Evolutionary conservation across 805 yeast genomes (phyloP), one percentile per base, ranked within the genome.

Genomic region (Candida sithepensis): DNA sequence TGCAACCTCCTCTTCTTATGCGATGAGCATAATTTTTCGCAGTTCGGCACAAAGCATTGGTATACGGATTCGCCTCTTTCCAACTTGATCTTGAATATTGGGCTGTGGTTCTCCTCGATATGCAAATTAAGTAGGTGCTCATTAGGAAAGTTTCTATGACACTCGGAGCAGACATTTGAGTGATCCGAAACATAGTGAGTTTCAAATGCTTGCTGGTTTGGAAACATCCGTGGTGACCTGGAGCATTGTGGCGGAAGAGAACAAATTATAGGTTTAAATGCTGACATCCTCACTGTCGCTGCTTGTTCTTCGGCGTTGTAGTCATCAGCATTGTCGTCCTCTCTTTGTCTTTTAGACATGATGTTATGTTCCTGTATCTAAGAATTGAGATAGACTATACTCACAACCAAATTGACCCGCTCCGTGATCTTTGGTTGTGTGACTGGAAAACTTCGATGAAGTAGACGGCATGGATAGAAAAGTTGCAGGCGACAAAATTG

Each of bases 91-190:
- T 52, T 51, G 4, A 63, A 55, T 39, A 79, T 72, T 2, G 83
- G 78, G 56, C 78, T 75, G 54, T 81, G 85, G 47, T 66, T 64
- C 52, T 81, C 85, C 22, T 69, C 67, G 1, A 79, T 68, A 52
- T 81, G 86, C 14, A 80, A 53, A 4, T 70, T 68, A 19, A 81
- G 61, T 7, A 74, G 52, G 36, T 49, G 56, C 10, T 68, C 64
- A n/a, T 69, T 66, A 0, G 82, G 82, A 47, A 79, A 74, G 49
- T 58, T 63, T 38, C 56, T 63, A 9, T 55, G 50, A 52, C 82
- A 77, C 33, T 60, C 64, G 0, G 52, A 43, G 49, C 81, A 75
- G 1, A 60, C 52, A 51, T 67, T 53, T 3, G 63, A 52, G 44
- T 66, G 69, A 3, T 33, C 24, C 1, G 51, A 23, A 4, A 56